Evolutionary conservation across 257 asterid genomes (phyloP).

Genomic region (Paulownia fortunei): DNA sequence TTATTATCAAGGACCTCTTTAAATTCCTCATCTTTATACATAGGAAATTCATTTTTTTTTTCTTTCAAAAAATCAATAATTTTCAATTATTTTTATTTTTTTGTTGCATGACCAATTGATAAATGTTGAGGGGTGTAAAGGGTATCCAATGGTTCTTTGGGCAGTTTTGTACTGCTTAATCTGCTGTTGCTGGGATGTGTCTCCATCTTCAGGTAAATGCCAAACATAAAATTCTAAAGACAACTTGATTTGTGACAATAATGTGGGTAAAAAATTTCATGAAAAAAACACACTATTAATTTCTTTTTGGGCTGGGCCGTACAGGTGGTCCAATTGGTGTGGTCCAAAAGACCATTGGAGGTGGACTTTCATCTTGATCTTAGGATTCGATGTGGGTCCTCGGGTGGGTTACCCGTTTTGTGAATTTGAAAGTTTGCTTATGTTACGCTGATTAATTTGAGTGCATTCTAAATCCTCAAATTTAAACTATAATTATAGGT

Average conservation of each 20-base stretch:
- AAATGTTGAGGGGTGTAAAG: not conserved
- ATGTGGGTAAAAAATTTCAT: not conserved
- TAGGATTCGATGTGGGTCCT: not conserved
- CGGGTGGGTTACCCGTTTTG: not conserved
- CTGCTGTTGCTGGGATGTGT: slow-evolving; percentile 25
- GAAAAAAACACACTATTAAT: not conserved
- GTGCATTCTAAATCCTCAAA: too few relatives aligned
- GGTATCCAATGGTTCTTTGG: slow-evolving; percentile 38
- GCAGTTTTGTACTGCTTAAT: not conserved
- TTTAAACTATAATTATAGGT: too few relatives aligned
- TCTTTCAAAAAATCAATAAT: not conserved
- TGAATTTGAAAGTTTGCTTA: not conserved
- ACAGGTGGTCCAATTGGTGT: slow-evolving; percentile 46
- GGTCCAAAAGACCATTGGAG: slow-evolving; percentile 34
- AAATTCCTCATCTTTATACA: not conserved
- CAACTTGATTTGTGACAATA: slow-evolving; percentile 22
- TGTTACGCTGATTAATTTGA: not conserved
- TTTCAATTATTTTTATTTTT: not conserved
- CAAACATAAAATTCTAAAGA: slow-evolving; percentile 36
- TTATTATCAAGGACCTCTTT: slow-evolving; percentile 34
- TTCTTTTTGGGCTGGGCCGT: slow-evolving; percentile 32
- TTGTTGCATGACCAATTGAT: not conserved
- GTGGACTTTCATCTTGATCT: slow-evolving; percentile 21
- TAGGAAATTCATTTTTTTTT: not conserved
- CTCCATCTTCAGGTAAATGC: slow-evolving; percentile 48